phyloP scores from a whole-genome alignment of 441 rosid genomes.

The Geranium incanum region DNA sequence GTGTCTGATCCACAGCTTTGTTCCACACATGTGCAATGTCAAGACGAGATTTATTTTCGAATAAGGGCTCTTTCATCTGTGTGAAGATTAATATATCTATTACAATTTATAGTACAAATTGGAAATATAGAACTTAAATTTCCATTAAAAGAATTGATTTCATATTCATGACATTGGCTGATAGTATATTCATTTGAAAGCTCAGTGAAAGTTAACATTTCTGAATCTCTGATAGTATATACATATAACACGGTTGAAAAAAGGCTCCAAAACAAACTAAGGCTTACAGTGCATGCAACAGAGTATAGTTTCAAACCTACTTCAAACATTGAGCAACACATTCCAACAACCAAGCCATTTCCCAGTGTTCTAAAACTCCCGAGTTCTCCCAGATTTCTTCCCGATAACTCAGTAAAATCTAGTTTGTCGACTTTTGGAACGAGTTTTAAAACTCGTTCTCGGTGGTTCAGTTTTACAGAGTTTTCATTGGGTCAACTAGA shows the following conservation, averaged over 20 bases:
- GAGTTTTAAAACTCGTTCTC: no score
- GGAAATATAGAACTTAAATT: constrained; percentile 7
- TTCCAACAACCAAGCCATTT: not conserved
- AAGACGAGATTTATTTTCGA: constrained; percentile 47
- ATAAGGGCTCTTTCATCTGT: constrained; percentile 51
- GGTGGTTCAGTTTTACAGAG: no score
- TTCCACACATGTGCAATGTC: constrained; percentile 64
- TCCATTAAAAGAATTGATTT: not conserved
- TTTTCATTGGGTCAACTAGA: no score
- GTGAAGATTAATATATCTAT: constrained; percentile 23
- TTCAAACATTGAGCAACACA: not conserved
- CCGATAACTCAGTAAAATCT: no score
- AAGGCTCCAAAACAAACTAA: not conserved
- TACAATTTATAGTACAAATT: constrained; percentile 11
- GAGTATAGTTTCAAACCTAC: not conserved
- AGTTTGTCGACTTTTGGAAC: no score
- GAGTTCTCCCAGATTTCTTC: no score
- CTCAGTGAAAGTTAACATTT: not conserved
- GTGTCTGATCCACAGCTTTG: constrained; percentile 71
- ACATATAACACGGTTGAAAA: not conserved
- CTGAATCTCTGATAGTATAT: not conserved
- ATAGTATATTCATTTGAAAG: not conserved
- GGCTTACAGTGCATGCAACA: not conserved
- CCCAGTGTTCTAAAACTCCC: not conserved
- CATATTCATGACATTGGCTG: constrained; percentile 1